Conservation (phyloP, 2,329 filamentous ascomycete species). For the Colletotrichum sp. region DNA sequence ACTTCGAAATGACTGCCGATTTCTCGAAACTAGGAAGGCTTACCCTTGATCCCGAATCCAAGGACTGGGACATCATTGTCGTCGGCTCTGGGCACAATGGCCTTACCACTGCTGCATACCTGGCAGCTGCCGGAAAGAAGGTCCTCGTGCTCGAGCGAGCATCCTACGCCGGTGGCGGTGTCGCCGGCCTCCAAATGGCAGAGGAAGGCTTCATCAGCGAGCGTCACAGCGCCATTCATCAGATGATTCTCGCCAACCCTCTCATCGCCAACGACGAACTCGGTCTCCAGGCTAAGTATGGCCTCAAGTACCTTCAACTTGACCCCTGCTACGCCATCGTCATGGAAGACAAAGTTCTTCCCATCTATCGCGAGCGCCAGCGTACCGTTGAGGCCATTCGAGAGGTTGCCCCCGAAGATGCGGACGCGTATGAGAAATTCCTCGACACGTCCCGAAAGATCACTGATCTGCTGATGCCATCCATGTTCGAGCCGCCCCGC, state of each 20-base stretch:
- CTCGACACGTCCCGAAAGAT: background rate
- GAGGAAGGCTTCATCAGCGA: background rate
- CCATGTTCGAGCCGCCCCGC: background rate
- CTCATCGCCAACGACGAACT: background rate
- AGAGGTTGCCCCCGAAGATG: background rate
- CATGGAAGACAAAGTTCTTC: background rate
- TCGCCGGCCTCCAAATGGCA: background rate
- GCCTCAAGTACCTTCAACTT: background rate
- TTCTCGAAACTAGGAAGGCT: background rate
- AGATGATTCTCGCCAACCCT: background rate
- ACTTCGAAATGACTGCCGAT: background rate
- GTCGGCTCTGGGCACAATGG: slow-evolving; percentile 17
- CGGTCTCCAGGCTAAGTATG: background rate
- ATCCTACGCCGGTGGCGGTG: slow-evolving; percentile 1
- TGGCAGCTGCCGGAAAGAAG: slow-evolving; percentile 3
- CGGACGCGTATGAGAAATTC: background rate
- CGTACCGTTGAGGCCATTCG: background rate
- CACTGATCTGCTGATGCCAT: background rate
- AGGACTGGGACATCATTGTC: slow-evolving; percentile 9
- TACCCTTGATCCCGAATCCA: background rate
- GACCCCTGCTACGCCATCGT: background rate
- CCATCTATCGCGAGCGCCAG: background rate
- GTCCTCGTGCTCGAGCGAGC: slow-evolving; percentile 8
- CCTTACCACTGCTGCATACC: slow-evolving; percentile 13
- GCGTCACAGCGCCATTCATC: background rate